Conservation (phyloP, 2,329 filamentous ascomycete genomes). For the Diplodia seriata region DNA sequence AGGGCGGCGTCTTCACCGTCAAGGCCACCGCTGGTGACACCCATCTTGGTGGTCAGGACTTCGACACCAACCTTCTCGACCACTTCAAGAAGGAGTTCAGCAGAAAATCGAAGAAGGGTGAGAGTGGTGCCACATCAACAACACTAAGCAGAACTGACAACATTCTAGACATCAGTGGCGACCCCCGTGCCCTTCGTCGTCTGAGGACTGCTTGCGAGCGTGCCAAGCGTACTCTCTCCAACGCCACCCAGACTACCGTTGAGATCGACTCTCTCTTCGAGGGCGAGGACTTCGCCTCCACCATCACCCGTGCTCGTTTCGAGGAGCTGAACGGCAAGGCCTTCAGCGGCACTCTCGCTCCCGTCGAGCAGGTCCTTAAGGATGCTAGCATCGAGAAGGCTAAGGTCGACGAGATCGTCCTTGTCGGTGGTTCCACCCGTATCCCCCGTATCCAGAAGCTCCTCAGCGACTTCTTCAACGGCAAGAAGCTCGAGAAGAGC, state of each 20-base stretch:
- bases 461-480: slow-evolving; percentile 97
- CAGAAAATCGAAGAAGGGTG: no score
- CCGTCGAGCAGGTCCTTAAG: slow-evolving; percentile 95
- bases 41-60: slow-evolving; percentile 94
- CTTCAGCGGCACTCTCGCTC: slow-evolving; percentile 91
- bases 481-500: slow-evolving; percentile 99
- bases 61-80: slow-evolving; percentile 93
- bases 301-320: slow-evolving; percentile 98
- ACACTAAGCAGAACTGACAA: no score
- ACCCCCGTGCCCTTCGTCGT: slow-evolving; percentile 91
- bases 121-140: no score
- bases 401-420: slow-evolving; percentile 96
- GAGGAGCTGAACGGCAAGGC: slow-evolving; percentile 97
- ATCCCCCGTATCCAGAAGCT: slow-evolving; percentile 99
- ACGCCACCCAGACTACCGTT: slow-evolving; percentile 94
- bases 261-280: slow-evolving; percentile 99
- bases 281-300: slow-evolving; percentile 95
- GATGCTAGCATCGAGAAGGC: slow-evolving; percentile 87
- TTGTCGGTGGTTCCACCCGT: slow-evolving; percentile 98
- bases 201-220: slow-evolving; percentile 98
- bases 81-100: slow-evolving; percentile 99
- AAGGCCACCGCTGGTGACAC: slow-evolving; percentile 98
- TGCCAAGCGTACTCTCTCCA: slow-evolving; percentile 98
- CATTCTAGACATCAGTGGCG: slow-evolving; percentile 64
- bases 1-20: slow-evolving; percentile 99